Base-by-base conservation (phyloP, 306 rosid species). In the Arachis hypogaea region DNA sequence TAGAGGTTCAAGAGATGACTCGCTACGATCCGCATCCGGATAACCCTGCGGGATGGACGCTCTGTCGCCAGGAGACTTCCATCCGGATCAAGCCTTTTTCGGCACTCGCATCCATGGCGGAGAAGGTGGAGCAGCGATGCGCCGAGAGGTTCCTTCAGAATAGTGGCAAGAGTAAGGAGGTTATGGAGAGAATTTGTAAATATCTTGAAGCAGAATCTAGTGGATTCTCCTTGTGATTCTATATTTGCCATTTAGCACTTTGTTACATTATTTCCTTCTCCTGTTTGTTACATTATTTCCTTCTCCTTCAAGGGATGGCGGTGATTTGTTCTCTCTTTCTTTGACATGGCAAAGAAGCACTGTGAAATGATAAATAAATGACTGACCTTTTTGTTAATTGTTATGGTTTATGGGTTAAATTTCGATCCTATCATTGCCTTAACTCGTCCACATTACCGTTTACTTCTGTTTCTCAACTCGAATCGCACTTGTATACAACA, bases 131-230 rank as follows among this genome's bases (percentile, higher is more conserved):
- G 82, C 93, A 89, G 56, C 78, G 91, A 3, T 94, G 89, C 28
- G 99, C 91, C 7, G 98, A 94, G 67, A 85, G 66, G 87, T 87
- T 89, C 47, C 82, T 89, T 83, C 97, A 91, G 82, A 89, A 91
- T 71, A 88, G 95, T 81, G 90, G 76, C 30, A 89, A 87, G 82
- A 90, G 98, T 71, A 92, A 96, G 74, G 96, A 91, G 85, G 97
- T 88, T 44, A 94, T 91, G 98, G 97, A 91, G 88, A 84, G 93
- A 77, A 94, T 94, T 40, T 89, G 98, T 83, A 91, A 83, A 70
- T 94, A 88, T 85, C 93, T 91, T 63, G 96, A 94, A 82, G 87
- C 98, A 33, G 96, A 92, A 80, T 84, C 96, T 12, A 72, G 74
- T 2, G 84, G 82, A 40, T 63, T 89, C 68, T 44, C 87, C 29